Evolutionary conservation across 441 rosid genomes (phyloP).

Genomic region (Populus hybrid): DNA sequence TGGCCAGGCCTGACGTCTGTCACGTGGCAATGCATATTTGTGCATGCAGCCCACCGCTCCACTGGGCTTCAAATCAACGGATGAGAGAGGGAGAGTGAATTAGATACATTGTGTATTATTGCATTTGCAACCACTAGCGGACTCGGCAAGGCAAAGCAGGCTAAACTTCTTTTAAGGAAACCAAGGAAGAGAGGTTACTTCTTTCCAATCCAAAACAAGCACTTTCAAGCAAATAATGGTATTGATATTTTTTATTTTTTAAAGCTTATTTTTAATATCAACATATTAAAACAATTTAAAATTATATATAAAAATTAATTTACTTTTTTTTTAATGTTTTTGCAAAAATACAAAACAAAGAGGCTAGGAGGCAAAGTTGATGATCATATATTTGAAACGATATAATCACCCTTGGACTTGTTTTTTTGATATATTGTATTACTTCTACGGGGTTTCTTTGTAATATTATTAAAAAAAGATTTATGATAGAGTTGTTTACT

Average conservation of each 20-base stretch:
- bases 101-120: no score
- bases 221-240: neutral
- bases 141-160: neutral
- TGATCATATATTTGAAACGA: neutral
- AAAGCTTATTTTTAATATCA: no score
- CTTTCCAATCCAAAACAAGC: neutral
- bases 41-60: conserved; percentile 32
- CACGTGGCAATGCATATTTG: conserved; percentile 41
- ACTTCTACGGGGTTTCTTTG: neutral
- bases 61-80: neutral
- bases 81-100: neutral
- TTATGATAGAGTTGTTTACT: neutral
- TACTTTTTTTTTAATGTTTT: no score
- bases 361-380: neutral
- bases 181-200: no score
- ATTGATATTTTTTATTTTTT: no score
- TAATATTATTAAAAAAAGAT: neutral
- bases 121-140: conserved; percentile 4
- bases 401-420: neutral
- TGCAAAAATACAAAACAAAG: no score
- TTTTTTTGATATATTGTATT: neutral
- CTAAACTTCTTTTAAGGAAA: neutral
- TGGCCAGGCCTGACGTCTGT: conserved; percentile 13
- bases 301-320: no score
- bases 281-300: no score